Evolutionary conservation across 75 land plant species (phyloP).

Genomic region (Pinus albicaulis): DNA sequence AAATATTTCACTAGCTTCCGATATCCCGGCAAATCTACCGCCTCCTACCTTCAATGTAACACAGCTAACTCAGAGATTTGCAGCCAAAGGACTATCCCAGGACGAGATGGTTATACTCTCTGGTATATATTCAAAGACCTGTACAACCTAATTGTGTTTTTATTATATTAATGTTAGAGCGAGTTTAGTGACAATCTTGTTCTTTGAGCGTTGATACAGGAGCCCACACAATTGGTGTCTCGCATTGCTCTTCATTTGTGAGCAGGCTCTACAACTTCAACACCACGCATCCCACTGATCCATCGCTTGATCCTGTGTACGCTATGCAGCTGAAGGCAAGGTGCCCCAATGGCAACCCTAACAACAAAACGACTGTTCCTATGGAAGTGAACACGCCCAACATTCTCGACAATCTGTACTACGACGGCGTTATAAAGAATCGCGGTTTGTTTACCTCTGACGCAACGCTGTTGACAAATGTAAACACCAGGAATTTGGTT

Average conservation of each 20-base stretch:
- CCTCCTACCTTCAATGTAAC: conserved; percentile 30
- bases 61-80: conserved; percentile 41
- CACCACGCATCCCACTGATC: conserved; percentile 8
- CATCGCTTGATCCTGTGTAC: conserved; percentile 19
- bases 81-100: conserved; percentile 38
- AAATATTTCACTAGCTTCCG: conserved; percentile 33
- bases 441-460: conserved; percentile 62
- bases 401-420: conserved; percentile 52
- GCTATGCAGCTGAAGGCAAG: conserved; percentile 17
- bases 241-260: conserved; percentile 13
- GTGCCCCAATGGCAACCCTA: conserved; percentile 18
- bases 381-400: conserved; percentile 24
- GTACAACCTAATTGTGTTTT: background rate
- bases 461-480: conserved; percentile 27
- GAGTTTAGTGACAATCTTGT: background rate
- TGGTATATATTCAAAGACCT: conserved; percentile 13
- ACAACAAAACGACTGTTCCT: conserved; percentile 3
- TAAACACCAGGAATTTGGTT: conserved; percentile 30
- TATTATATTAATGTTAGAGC: background rate
- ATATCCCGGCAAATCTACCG: conserved; percentile 46
- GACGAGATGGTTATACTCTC: conserved; percentile 68
- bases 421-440: conserved; percentile 22
- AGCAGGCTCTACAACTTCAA: conserved; percentile 27
- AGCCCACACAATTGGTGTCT: conserved; percentile 25
- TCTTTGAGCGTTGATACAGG: conserved; percentile 14